Base-by-base conservation (phyloP, 1,284 basidiomycete species). In the Kalmanozyma brasiliensis region DNA sequence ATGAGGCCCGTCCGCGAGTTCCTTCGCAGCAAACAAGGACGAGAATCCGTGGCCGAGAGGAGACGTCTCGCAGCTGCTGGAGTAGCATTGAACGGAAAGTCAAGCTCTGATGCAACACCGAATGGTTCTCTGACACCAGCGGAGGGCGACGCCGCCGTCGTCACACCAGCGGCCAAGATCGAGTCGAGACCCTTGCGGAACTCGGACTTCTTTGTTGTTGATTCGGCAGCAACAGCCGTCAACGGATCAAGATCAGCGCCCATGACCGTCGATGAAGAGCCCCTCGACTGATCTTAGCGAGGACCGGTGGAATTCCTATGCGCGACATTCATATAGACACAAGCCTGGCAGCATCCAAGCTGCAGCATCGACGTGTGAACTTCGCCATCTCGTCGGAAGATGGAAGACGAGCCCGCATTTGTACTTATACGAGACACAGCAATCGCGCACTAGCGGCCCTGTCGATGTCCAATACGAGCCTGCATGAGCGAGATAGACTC, bases 1-100 rank as follows among this genome's bases (percentile, higher is more conserved):
- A 84, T 83, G 83, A 66, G 77, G 14, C 80, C 80, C 7, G 79
- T 81, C 16, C 72, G 80, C 20, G 80, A 82, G 49, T 77, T 77
- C 46, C 55, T 82, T 46, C 66, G 79, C 35, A 79, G 77, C 55
- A 71, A 67, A 14, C 59, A 66, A 22, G 77, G 75, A 10, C 60
- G 65, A 20, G 67, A 76, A 42, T 66, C 62, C 8, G 74, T 74
- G 13, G 74, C 57, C 5, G 64, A 64, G 20, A 49, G 56, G 19
- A 46, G 55, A 44, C 49, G 55, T 22, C 58, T 59, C 8, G 61
- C 66, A 11, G 24, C 66, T 22, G 55, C 52, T 17, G 55, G 52
- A 19, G 56, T 26, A 43, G 59, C 40, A 22, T 40, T 41, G 2
- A 55, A 36, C 14, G 59, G 32, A 38, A 63, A 52, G 38, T 34